These are phyloP conservation scores for Naegleria fowleri DNA, from an alignment of 208 protist genomes.

Conservation along the genomic window DNA sequence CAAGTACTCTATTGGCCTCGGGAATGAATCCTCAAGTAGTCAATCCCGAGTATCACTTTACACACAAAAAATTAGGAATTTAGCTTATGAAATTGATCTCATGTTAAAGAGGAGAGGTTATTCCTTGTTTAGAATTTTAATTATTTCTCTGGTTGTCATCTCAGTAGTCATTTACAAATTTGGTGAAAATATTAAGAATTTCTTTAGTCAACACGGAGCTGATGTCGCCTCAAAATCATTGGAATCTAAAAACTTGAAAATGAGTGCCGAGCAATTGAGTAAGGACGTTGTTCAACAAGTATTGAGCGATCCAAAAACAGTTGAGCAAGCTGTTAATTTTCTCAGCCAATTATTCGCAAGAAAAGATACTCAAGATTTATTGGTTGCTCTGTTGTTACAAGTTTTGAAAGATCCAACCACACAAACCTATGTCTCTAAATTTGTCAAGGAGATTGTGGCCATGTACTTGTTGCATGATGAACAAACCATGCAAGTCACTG, in stretches of 20 bases:
- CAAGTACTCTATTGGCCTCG: not conserved
- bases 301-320: not conserved
- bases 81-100: not conserved
- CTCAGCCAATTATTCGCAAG: not conserved
- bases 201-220: not conserved
- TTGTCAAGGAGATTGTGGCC: not conserved
- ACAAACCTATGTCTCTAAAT: not conserved
- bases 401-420: not conserved
- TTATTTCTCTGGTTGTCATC: not conserved
- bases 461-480: not conserved
- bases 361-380: not conserved
- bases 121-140: not conserved
- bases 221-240: not conserved
- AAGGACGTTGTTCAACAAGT: slow-evolving; percentile 2
- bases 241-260: not conserved
- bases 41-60: not conserved
- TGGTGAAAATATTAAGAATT: slow-evolving; percentile 11
- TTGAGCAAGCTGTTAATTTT: not conserved
- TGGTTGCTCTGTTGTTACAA: not conserved
- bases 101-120: not conserved
- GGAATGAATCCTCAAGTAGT: not conserved
- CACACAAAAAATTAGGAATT: not conserved
- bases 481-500: not conserved
- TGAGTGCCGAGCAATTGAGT: not conserved
- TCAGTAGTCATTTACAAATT: not conserved